Base-by-base conservation (phyloP, 331 rosid species). In the Saraca asoca region DNA sequence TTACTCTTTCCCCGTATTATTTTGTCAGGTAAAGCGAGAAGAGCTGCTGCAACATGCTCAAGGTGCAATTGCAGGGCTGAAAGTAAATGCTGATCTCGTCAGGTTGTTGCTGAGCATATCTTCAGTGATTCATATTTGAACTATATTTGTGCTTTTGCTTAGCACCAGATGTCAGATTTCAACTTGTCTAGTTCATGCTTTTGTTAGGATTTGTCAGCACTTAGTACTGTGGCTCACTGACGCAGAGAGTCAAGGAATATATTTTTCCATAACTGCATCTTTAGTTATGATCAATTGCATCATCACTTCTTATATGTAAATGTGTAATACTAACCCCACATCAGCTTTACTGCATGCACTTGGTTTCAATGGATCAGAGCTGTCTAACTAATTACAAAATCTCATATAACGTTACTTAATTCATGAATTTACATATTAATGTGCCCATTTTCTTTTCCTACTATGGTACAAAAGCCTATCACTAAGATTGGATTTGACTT, bases 11-110 rank as follows among this genome's bases (percentile, higher is more conserved):
- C 12, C 64, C 16, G 63, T 62, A 20, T 54, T 20, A 48, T 46
- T 33, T 68, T 34, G 65, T 64, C 79, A 92, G 98, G 82, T 78
- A 56, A 92, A 89, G 75, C 89, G 96, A 58, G 95, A 92, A 68
- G 98, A 92, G 67, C 70, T 92, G 83, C 98, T 92, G 68, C 95
- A 92, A 70, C 78, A 79, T 74, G 91, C 84, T 75, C 96, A 89
- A 83, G 78, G 39, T 77, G 88, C 93, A 67, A 76, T 92, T 73
- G 55, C 95, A 20, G 98, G 95, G 78, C 77, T 92, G 71, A 92
- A 92, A 84, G 42, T 83, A 71, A 82, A 85, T 79, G 82, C 95
- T 45, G 95, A 92, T 71, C 85, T 92, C 49, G 69, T 80, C 80
- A 87, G 98, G 98, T 92, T 75, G 84, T 78, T 70, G 41, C 66